Evolutionary conservation across 441 rosid genomes (phyloP), one percentile per base, ranked within the genome.

Genomic region (Adansonia gregorii): DNA sequence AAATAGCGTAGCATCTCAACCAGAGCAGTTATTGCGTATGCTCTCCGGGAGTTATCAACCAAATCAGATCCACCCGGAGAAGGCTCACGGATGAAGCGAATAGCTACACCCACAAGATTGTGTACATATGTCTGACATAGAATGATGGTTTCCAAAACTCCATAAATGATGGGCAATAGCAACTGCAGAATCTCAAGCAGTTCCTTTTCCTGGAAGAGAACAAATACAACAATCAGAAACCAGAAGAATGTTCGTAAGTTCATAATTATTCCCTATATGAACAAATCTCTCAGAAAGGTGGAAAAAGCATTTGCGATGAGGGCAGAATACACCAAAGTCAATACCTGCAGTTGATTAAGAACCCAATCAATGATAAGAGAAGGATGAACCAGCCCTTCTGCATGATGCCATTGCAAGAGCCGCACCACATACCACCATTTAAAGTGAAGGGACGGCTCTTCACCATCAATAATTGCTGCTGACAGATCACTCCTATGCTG

Each of bases 371-470:
- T 92, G 81, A 95, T 87, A 75, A 88, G 84, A 79, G 95, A 90
- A 78, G 99, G 97, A 81, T 91, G 86, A 82, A 95, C 89, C 67
- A 97, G 87, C 73, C 99, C 98, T 84, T 93, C 99, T 63, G 94
- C 85, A 82, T 86, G 89, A 88, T 93, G 98, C 96, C 98, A 97
- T 63, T 90, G 99, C 84, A 97, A 82, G 55, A 95, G 94, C 72
- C 95, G 92, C 81, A 94, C 97, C 81, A 95, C 83, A 86, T 97
- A 97, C 94, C 93, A 87, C 99, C 98, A 97, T 84, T 91, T 97
- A 73, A 89, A 86, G 87, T 93, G 90, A 72, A 93, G 84, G 78
- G 98, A 88, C 72, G 97, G 89, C 85, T 97, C 99, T 58, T 95
- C 99, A 20, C 91, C 87, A 67, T 94, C 91, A 72, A 83, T 74